Conservation (phyloP, 192 early-diverging fungal species). For the Podochytrium sp. region DNA sequence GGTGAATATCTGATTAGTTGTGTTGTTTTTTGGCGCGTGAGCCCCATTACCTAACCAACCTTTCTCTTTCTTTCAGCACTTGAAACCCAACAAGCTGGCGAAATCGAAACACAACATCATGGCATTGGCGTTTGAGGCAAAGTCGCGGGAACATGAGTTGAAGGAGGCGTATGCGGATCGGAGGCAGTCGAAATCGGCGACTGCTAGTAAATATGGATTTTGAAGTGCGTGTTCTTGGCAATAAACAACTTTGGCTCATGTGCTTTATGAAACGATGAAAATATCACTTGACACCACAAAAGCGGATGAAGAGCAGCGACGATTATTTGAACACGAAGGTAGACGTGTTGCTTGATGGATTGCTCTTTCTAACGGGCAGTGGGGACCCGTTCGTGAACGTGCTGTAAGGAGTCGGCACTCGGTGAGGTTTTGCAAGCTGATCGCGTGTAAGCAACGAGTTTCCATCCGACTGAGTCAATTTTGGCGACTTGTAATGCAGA, state of each 20-base stretch:
- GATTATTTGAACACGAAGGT: no score
- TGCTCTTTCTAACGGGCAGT: no score
- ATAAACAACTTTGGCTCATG: no score
- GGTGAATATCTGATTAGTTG: neutral
- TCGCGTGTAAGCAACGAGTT: conserved; percentile 88
- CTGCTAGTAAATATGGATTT: conserved; percentile 23
- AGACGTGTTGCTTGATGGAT: no score
- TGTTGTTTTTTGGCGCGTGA: neutral
- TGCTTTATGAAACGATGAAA: no score
- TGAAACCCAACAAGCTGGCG: conserved; percentile 17
- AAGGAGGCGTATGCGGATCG: conserved; percentile 30
- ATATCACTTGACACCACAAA: no score
- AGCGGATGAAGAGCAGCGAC: no score
- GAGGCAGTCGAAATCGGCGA: conserved; percentile 1
- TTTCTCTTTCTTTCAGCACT: conserved; percentile 1
- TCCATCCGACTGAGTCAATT: conserved; percentile 86
- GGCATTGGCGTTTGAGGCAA: conserved; percentile 29
- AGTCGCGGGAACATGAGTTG: conserved; percentile 23
- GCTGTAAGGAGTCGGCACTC: no score
- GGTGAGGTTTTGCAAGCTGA: no score
- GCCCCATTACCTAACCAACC: no score
- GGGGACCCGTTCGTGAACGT: no score
- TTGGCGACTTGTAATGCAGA: conserved; percentile 85
- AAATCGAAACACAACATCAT: conserved; percentile 28
- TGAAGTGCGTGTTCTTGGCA: no score